Conservation (phyloP, 176 grass and related monocot species). For the Ensete glaucum region DNA sequence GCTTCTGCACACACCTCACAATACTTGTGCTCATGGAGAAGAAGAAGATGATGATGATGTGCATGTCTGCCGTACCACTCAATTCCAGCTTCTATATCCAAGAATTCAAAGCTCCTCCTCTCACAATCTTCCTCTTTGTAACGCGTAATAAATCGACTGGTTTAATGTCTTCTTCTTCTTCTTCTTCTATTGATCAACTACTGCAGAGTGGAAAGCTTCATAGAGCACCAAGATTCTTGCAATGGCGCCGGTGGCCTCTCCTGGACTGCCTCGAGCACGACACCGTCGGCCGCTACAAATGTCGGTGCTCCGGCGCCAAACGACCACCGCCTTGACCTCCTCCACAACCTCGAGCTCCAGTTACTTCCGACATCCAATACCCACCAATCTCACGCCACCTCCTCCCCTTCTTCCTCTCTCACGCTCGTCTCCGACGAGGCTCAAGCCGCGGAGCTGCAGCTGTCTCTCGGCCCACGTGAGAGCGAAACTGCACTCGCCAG, state of each 20-base stretch:
- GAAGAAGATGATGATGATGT: not conserved
- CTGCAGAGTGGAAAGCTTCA: conserved; percentile 91
- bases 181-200: not conserved
- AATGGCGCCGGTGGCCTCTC: conserved; percentile 33
- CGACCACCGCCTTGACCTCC: not conserved
- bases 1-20: not conserved
- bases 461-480: conserved; percentile 40
- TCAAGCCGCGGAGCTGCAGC: conserved; percentile 39
- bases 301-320: not conserved
- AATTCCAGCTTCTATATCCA: not conserved
- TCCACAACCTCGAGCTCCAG: conserved; percentile 47
- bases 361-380: conserved; percentile 42
- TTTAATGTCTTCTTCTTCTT: no score
- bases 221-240: conserved; percentile 97
- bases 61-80: not conserved
- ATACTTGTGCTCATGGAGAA: not conserved
- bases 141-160: not conserved
- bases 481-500: not conserved
- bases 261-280: not conserved
- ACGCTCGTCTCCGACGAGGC: conserved; percentile 24
- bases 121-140: not conserved
- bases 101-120: not conserved
- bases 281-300: not conserved
- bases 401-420: not conserved
- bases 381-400: not conserved